Evolutionary conservation across 495 filamentous ascomycete genomes (phyloP).

Genomic region (Lasiosphaeria miniovina): DNA sequence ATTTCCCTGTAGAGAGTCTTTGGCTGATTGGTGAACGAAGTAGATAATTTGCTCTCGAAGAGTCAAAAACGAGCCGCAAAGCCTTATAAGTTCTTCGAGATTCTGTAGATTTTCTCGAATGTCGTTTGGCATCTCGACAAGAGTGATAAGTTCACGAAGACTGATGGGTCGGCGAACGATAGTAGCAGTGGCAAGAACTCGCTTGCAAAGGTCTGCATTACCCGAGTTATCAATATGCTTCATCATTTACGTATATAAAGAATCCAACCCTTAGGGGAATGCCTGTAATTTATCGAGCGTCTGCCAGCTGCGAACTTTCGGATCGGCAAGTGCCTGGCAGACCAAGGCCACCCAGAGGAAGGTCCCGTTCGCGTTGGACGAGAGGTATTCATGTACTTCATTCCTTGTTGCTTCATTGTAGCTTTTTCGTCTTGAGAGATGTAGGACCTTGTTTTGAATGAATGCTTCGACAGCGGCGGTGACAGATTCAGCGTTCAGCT

Average conservation of each 20-base stretch:
- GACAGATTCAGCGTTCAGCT: conserved; percentile 26
- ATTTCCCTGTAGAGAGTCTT: conserved; percentile 31
- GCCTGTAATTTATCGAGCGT: conserved; percentile 10
- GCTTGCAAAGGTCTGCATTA: conserved; percentile 14
- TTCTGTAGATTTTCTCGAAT: not conserved
- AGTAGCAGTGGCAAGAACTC: conserved; percentile 14
- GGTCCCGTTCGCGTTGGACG: conserved; percentile 25
- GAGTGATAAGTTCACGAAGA: conserved; percentile 19
- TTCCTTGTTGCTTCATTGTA: conserved; percentile 16
- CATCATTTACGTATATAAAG: conserved; percentile 25
- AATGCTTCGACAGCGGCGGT: conserved; percentile 26
- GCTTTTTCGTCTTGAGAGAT: conserved; percentile 14
- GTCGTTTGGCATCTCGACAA: conserved; percentile 11
- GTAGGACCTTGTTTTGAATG: conserved; percentile 33
- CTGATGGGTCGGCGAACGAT: conserved; percentile 22
- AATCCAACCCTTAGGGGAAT: conserved; percentile 17
- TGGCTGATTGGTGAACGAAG: conserved; percentile 40
- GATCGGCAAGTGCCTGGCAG: conserved; percentile 22
- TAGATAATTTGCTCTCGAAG: conserved; percentile 26
- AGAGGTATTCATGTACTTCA: conserved; percentile 18
- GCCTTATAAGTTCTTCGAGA: conserved; percentile 13
- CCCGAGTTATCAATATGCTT: conserved; percentile 6
- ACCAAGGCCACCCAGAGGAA: no score
- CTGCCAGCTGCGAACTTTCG: not conserved
- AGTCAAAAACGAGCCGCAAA: conserved; percentile 30